Base-by-base conservation (phyloP, 2,329 filamentous ascomycete genomes). In the Fusarium foetens region DNA sequence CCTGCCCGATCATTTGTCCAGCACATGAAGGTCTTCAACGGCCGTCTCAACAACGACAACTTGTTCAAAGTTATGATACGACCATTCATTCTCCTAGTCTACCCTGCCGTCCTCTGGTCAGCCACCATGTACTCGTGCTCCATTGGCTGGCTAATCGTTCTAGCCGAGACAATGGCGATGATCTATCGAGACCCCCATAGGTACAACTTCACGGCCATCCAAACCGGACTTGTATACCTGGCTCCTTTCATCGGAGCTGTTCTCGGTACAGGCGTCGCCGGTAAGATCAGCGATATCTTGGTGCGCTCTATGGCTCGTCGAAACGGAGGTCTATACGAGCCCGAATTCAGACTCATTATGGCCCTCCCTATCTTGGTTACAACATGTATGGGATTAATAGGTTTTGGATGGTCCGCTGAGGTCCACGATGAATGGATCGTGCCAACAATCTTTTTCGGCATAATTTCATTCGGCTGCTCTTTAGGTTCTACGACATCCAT, bases 251-350 rank as follows among this genome's bases (percentile, higher is more conserved):
- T 98, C 10, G 94, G 94, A 29, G 94, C 94, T 10, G 87, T 98
- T 8, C 86, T 98, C 0, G 95, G 95, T 19, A 97, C 94, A 0
- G 94, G 92, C 0, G 93, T 97, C 0, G 95, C 95, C 0, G 95
- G 95, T 35, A 94, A 92, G 77, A 87, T 97, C 10, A 96, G 93
- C 6, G 95, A 98, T 77, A 77, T 95, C 4, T 90, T 98, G 49
- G 94, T 97, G 6, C 90, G 90, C 51, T 91, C 86, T 64, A 94
- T 98, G 91, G 88, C 93, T 3, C 88, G 91, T 41, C 90, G 91
- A 33, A 98, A 98, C 74, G 94, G 93, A 23, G 95, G 95, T 4
- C 85, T 98, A 3, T 98, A 98, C 79, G 95, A 98, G 80, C 95
- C 95, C 2, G 95, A 98, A 80, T 98, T 97, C 78, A 89, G 94